phyloP scores from a whole-genome alignment of 768 basidiomycete genomes.

The Russula sp. region DNA sequence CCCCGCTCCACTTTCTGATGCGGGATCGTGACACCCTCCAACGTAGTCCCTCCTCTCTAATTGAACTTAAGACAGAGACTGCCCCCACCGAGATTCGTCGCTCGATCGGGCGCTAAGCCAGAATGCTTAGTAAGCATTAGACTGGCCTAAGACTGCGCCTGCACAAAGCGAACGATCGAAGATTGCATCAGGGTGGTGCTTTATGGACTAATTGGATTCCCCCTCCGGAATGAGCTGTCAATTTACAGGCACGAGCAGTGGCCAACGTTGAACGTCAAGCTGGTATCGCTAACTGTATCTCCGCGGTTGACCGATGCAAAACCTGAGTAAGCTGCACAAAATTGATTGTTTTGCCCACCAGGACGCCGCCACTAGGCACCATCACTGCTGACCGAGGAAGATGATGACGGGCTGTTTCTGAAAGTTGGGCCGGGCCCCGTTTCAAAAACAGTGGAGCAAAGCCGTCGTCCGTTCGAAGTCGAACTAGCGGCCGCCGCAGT shows the following conservation, averaged over 20 bases:
- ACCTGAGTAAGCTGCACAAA: background rate
- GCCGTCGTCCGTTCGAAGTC: background rate
- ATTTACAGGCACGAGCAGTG: background rate
- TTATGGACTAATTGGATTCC: background rate
- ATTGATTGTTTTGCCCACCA: background rate
- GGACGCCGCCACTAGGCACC: background rate
- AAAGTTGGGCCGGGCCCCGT: background rate
- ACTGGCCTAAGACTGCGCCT: background rate
- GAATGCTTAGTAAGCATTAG: background rate
- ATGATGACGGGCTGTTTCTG: background rate
- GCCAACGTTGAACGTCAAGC: background rate
- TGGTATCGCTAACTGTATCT: background rate
- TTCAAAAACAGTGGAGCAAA: background rate
- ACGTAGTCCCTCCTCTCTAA: too few relatives aligned
- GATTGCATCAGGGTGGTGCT: background rate
- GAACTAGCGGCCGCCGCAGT: background rate
- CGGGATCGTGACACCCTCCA: too few relatives aligned
- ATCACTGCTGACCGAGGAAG: background rate
- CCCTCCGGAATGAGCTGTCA: background rate
- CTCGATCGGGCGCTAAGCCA: conserved; percentile 1
- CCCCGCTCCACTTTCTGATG: too few relatives aligned
- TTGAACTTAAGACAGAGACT: too few relatives aligned
- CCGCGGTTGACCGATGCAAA: background rate
- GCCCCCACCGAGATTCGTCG: conserved; percentile 4
- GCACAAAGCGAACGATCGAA: background rate